Conservation (phyloP, 106 monocot genomes). For the Iris macrosiphon region DNA sequence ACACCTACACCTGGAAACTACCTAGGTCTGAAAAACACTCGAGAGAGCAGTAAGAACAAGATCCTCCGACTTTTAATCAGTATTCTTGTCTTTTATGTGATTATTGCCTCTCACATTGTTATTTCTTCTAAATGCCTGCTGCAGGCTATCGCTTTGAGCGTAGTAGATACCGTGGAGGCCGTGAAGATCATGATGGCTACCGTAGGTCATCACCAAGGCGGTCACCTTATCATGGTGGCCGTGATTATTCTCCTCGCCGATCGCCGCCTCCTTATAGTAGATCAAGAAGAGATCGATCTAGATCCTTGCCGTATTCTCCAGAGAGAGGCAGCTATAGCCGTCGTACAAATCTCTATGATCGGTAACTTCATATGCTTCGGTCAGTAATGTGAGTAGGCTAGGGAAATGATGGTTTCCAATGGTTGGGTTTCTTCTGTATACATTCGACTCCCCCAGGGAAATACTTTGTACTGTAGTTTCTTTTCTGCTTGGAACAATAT, state of each 20-base stretch:
- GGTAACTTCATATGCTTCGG: no score
- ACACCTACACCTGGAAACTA: conserved; percentile 93
- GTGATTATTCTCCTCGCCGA: conserved; percentile 48
- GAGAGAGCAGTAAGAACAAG: conserved; percentile 41
- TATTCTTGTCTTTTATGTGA: no score
- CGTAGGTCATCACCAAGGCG: conserved; percentile 51
- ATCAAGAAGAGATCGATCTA: conserved; percentile 51
- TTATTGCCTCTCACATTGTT: no score
- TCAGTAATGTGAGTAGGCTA: no score
- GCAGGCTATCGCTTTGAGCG: conserved; percentile 26
- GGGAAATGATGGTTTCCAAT: no score
- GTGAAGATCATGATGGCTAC: conserved; percentile 46
- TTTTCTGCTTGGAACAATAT: no score
- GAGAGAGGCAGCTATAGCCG: no score
- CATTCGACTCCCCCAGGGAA: no score
- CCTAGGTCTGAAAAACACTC: conserved; percentile 66
- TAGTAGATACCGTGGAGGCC: conserved; percentile 41
- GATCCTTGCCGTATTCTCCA: conserved; percentile 42
- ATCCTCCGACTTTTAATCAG: background rate
- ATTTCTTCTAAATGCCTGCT: no score
- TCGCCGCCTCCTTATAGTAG: conserved; percentile 61
- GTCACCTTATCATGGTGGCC: conserved; percentile 48
- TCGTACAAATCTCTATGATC: no score
- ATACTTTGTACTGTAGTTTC: no score
- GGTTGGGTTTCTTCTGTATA: no score